Conservation (phyloP, 371 early-diverging fungal species). For the Mycotypha africana region DNA sequence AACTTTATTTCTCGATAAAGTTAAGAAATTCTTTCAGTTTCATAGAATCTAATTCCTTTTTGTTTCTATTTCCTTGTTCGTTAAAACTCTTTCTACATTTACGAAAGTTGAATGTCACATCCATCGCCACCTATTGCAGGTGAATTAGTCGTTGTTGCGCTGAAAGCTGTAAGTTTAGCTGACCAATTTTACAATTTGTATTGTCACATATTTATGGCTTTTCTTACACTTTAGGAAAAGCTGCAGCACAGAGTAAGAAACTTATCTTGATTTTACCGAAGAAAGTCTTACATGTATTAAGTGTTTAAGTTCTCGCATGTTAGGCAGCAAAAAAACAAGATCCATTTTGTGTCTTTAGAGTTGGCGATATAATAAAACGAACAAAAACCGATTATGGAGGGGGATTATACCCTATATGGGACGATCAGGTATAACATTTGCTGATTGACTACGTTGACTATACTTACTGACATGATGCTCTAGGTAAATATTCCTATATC, state of each 20-base stretch:
- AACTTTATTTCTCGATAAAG: too few species aligned
- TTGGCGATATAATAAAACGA: slow-evolving; percentile 11
- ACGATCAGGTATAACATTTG: slow-evolving; percentile 32
- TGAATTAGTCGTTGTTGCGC: slow-evolving; percentile 21
- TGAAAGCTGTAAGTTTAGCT: slow-evolving; percentile 23
- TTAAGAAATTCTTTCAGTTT: too few species aligned
- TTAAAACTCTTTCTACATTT: too few species aligned
- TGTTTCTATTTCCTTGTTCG: too few species aligned
- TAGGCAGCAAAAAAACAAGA: slow-evolving; percentile 15
- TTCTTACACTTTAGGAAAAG: slow-evolving; percentile 9
- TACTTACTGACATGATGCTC: too few species aligned
- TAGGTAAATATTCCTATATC: slow-evolving; percentile 21
- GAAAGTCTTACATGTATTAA: too few species aligned
- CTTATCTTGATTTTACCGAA: background rate
- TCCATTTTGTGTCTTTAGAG: slow-evolving; percentile 21
- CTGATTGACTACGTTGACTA: too few species aligned
- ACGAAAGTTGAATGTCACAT: too few species aligned
- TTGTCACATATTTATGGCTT: too few species aligned
- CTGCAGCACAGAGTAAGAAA: slow-evolving; percentile 17
- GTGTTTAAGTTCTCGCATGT: too few species aligned
- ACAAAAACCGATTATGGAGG: slow-evolving; percentile 19
- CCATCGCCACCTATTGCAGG: slow-evolving; percentile 8
- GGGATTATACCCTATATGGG: slow-evolving; percentile 23
- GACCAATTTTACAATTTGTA: too few species aligned
- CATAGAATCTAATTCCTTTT: too few species aligned